Evolutionary conservation across 1,284 basidiomycete genomes (phyloP).

Genomic region (Hymenochaete sp.): DNA sequence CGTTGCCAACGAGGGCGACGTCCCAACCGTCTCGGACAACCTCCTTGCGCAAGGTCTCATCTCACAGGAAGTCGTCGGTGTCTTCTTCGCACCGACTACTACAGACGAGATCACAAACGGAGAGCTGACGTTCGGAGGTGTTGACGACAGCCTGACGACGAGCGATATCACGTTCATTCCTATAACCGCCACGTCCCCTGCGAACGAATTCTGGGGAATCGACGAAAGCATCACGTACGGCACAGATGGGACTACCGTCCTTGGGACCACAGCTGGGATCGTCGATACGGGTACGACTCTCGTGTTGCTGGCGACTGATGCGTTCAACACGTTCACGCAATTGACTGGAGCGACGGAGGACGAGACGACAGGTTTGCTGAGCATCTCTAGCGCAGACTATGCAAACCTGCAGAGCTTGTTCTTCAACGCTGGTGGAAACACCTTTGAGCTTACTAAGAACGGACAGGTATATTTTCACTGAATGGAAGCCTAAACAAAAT

Average conservation of each 20-base stretch:
- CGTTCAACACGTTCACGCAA: constrained; percentile 27
- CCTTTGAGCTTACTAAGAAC: constrained; percentile 18
- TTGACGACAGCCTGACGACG: constrained; percentile 39
- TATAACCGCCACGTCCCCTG: constrained; percentile 39
- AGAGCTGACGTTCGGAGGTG: constrained; percentile 36
- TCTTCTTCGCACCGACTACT: constrained; percentile 44
- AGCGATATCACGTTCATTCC: constrained; percentile 39
- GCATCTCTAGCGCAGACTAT: constrained; percentile 25
- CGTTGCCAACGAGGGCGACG: constrained; percentile 16
- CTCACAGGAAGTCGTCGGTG: constrained; percentile 32
- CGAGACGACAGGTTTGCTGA: constrained; percentile 33
- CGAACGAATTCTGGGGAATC: constrained; percentile 53
- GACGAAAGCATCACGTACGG: constrained; percentile 51
- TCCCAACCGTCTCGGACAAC: constrained; percentile 45
- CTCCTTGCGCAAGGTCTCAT: constrained; percentile 34
- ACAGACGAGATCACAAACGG: constrained; percentile 23
- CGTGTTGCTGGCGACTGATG: constrained; percentile 32
- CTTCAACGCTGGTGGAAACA: constrained; percentile 19
- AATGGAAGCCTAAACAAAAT: too few relatives aligned
- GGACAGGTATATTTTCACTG: too few relatives aligned
- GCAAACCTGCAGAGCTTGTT: constrained; percentile 16
- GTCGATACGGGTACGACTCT: constrained; percentile 49
- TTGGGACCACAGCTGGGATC: constrained; percentile 42
- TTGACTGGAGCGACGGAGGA: constrained; percentile 33
- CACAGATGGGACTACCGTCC: constrained; percentile 34